phyloP scores from a whole-genome alignment of 225 moss, liverwort and hornwort genomes.

The Pleurozium schreberi region DNA sequence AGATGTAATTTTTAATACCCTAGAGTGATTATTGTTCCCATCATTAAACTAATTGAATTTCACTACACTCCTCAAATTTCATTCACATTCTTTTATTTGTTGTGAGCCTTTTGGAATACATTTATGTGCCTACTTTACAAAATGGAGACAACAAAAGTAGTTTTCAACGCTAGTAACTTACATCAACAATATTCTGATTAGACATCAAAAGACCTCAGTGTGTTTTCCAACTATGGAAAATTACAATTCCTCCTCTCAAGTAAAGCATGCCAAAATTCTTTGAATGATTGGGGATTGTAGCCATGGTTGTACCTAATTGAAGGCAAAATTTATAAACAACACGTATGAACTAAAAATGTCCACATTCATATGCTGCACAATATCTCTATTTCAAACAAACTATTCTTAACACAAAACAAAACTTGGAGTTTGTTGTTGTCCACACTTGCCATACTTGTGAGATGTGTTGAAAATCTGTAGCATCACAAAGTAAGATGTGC shows the following conservation, averaged over 20 bases:
- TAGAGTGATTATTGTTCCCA: fast-evolving
- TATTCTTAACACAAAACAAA: background rate
- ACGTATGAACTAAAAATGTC: background rate
- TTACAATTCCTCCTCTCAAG: background rate
- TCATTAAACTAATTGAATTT: background rate
- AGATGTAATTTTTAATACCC: no score
- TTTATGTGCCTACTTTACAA: background rate
- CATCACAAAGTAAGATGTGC: fast-evolving
- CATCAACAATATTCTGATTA: background rate
- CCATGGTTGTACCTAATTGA: background rate
- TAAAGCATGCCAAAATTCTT: background rate
- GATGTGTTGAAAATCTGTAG: background rate
- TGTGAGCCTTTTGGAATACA: background rate
- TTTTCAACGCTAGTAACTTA: background rate
- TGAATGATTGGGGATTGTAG: background rate
- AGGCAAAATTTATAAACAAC: no score
- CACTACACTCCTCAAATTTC: background rate
- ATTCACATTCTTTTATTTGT: background rate
- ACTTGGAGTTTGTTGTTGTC: background rate
- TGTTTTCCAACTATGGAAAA: background rate
- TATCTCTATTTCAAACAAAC: background rate
- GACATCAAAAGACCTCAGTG: background rate
- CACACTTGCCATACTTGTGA: fast-evolving
- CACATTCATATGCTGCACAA: background rate
- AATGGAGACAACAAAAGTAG: background rate